Conservation (phyloP, 257 asterid genomes). For the Hygrophila difformis region DNA sequence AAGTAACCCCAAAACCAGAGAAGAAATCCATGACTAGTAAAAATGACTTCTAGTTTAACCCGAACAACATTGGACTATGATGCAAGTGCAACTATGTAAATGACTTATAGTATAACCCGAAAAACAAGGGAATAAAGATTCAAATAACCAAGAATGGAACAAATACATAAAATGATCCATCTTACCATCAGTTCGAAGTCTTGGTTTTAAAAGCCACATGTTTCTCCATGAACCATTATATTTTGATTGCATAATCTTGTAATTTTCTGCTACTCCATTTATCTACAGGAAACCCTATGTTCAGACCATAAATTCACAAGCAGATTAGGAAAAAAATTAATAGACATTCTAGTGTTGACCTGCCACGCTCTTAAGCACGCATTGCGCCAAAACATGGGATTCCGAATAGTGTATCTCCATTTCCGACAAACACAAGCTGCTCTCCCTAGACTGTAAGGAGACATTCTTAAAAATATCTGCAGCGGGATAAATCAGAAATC, state of each 20-base stretch:
- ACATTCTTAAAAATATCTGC: constrained; percentile 73
- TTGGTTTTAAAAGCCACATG: constrained; percentile 96
- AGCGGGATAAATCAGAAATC: constrained; percentile 5
- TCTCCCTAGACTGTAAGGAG: constrained; percentile 73
- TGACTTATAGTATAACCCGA: no score
- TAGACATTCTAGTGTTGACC: constrained; percentile 30
- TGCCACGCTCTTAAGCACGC: constrained; percentile 94
- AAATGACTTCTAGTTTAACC: no score
- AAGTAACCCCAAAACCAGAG: no score
- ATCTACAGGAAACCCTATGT: constrained; percentile 23
- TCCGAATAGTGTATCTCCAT: constrained; percentile 89
- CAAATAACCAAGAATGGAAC: neutral
- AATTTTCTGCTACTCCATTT: constrained; percentile 63
- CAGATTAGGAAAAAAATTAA: neutral
- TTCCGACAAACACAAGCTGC: constrained; percentile 95
- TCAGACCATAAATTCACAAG: constrained; percentile 11
- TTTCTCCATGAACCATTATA: constrained; percentile 94
- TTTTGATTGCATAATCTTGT: constrained; percentile 47
- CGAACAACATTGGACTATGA: no score
- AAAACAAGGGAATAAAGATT: no score
- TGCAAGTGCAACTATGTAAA: no score
- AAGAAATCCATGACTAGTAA: neutral
- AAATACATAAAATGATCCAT: neutral
- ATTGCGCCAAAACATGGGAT: constrained; percentile 90
- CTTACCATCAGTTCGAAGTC: constrained; percentile 90